A percentile compares a stretch with the other conserved stretches of the same genome.
Conservation (phyloP, 2,329 filamentous ascomycete genomes). For the Seiridium cupressi region DNA sequence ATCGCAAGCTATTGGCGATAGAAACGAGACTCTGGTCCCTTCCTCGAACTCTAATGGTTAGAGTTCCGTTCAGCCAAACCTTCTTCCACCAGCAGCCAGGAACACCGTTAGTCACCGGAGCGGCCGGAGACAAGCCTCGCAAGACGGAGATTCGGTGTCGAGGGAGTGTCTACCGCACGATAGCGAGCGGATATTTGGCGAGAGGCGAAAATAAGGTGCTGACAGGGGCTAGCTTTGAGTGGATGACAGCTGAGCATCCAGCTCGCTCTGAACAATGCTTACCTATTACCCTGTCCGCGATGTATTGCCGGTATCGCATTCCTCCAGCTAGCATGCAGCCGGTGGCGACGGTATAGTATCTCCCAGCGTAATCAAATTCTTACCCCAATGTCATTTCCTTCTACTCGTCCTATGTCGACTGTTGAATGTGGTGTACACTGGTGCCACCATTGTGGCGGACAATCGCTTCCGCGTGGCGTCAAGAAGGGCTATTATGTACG, state of each 20-base stretch:
- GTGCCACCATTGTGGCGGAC: not conserved
- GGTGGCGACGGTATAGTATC: not conserved
- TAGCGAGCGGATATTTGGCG: not conserved
- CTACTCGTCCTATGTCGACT: too few species aligned
- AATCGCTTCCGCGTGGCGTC: not conserved
- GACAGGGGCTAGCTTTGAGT: not conserved
- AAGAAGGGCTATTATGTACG: not conserved
- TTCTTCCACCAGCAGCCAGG: not conserved
- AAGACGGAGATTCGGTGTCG: not conserved
- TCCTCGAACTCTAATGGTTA: not conserved
- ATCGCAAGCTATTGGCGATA: not conserved
- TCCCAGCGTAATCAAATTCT: too few species aligned
- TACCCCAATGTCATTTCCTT: too few species aligned
- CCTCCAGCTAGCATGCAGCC: not conserved
- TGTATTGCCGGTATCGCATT: not conserved
- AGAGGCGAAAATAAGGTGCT: not conserved
- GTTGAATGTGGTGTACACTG: not conserved
- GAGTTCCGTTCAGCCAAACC: constrained; percentile 1
- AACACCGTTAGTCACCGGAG: not conserved
- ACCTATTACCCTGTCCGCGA: not conserved
- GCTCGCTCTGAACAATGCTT: not conserved
- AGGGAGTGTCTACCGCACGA: not conserved
- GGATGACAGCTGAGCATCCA: not conserved
- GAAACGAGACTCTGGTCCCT: not conserved
- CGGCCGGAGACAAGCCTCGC: not conserved